Conservation (phyloP, 2,329 filamentous ascomycete species). For the Plenodomus tracheiphilus region DNA sequence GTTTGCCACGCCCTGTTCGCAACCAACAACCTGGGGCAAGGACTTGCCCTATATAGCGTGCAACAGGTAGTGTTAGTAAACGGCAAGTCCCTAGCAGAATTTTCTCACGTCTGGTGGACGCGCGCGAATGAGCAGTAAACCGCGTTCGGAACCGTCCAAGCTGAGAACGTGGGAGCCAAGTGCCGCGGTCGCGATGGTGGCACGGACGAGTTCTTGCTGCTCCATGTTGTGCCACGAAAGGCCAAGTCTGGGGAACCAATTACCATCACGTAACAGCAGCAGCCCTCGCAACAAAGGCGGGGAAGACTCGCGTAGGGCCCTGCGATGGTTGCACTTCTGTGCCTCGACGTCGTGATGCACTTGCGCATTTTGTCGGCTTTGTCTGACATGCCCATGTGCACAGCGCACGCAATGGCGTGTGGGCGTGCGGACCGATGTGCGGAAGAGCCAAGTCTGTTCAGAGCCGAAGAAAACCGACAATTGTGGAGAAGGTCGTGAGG, state of each 20-base stretch:
- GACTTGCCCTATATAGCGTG: background rate
- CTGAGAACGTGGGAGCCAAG: background rate
- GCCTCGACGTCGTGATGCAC: background rate
- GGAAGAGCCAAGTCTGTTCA: constrained; percentile 3
- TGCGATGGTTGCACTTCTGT: constrained; percentile 6
- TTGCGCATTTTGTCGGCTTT: constrained; percentile 19
- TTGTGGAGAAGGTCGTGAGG: constrained; percentile 11
- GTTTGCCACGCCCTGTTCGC: background rate
- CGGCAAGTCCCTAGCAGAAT: constrained; percentile 9
- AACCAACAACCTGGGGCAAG: background rate
- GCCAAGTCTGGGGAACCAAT: constrained; percentile 28
- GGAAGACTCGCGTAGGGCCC: constrained; percentile 9
- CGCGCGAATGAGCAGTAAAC: constrained; percentile 2
- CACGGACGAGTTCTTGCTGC: background rate
- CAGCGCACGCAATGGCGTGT: constrained; percentile 11
- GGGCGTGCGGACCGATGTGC: constrained; percentile 6
- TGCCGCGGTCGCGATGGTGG: background rate
- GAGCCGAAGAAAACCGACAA: constrained; percentile 23
- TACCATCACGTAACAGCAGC: constrained; percentile 22
- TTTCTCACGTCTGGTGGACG: constrained; percentile 7
- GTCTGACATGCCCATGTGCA: constrained; percentile 3
- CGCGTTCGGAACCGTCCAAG: constrained; percentile 6
- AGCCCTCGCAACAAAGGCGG: constrained; percentile 11
- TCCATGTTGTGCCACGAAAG: constrained; percentile 1
- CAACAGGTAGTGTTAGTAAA: background rate